phyloP scores from a whole-genome alignment of 2,329 filamentous ascomycete genomes.

The Trichoderma aggressivum region DNA sequence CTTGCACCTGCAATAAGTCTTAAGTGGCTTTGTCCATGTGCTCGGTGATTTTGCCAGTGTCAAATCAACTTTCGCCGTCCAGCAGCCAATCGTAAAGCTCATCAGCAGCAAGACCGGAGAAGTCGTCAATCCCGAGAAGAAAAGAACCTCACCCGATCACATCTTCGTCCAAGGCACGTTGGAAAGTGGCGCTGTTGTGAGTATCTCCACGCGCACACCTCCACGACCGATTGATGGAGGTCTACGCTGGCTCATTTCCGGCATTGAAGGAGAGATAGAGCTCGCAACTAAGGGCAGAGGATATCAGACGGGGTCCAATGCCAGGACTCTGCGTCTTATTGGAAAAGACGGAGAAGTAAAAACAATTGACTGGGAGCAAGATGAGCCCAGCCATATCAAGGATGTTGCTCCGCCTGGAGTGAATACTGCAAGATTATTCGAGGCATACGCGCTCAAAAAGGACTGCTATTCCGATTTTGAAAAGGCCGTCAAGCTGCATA shows the following conservation, averaged over 20 bases:
- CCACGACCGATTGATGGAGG: slow-evolving; percentile 24
- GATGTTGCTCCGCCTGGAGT: slow-evolving; percentile 57
- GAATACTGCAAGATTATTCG: slow-evolving; percentile 15
- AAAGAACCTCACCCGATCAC: slow-evolving; percentile 33
- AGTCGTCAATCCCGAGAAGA: slow-evolving; percentile 24
- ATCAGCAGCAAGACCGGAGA: slow-evolving; percentile 23
- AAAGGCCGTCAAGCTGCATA: slow-evolving; percentile 11
- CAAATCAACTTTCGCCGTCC: slow-evolving; percentile 27
- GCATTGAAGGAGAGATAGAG: slow-evolving; percentile 34
- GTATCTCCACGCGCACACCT: slow-evolving; percentile 26
- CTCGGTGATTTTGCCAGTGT: not conserved
- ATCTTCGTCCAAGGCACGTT: slow-evolving; percentile 34
- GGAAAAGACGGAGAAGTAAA: slow-evolving; percentile 30
- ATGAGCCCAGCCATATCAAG: slow-evolving; percentile 78
- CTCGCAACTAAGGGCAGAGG: slow-evolving; percentile 30
- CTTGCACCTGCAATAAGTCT: not conserved
- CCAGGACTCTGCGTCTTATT: not conserved
- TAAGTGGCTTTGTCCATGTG: slow-evolving; percentile 21
- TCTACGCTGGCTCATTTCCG: slow-evolving; percentile 36
- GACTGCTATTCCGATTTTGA: slow-evolving; percentile 8
- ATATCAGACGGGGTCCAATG: slow-evolving; percentile 28
- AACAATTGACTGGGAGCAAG: slow-evolving; percentile 25
- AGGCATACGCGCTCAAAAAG: slow-evolving; percentile 14
- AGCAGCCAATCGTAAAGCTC: slow-evolving; percentile 24
- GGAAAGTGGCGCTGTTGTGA: slow-evolving; percentile 28